Evolutionary conservation across 257 asterid genomes (phyloP), one percentile per base, ranked within the genome.

Genomic region (Echium plantagineum): DNA sequence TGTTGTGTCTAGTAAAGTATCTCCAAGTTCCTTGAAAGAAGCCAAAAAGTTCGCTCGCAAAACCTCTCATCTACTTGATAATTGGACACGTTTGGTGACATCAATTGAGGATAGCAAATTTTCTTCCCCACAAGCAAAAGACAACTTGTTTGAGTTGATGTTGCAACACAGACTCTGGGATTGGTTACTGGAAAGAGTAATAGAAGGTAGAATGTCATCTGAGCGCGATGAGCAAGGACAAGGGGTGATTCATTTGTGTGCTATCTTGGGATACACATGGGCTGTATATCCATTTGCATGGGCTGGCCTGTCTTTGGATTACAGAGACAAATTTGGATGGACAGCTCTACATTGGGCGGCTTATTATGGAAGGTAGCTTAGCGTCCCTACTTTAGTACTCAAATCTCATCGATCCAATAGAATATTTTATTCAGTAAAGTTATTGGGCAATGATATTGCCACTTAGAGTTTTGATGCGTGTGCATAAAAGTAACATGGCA

Each of bases 331-430:
- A 75, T 69, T 24, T 66, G 97, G 99, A 65, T 89, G 99, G 99
- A 86, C 97, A 9, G 91, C 99, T 60, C 83, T 93, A 71, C 99
- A 93, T 63, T 89, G 94, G 96, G 99, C 99, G 61, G 99, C 99
- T 24, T 81, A 71, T 80, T 75, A 71, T 72, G 99, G 99, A 78
- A 89, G 95, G 99, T 93, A 82, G 9, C 30, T 19, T 68, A 9
- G 15, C 19, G 18, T 60, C 49, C 31, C 18, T 61, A 31, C 22
- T 31, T 21, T 4, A 2, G 6, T 4, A 9, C 16, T 15, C 16
- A 42, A 42, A 42, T 10, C 17, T 42, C 49, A 42, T 42, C 49
- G 13, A 42, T 10, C 15, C 10, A 42, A 15, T 42, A 42, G 49
- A 9, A 42, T 42, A 42, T 42, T 42, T 16, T 13, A 42, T 42